A percentile compares a stretch with the other conserved stretches of the same genome.
These are phyloP conservation scores for Penicillium pancosmium DNA, from an alignment of 495 filamentous ascomycete genomes.

Conservation along the genomic window DNA sequence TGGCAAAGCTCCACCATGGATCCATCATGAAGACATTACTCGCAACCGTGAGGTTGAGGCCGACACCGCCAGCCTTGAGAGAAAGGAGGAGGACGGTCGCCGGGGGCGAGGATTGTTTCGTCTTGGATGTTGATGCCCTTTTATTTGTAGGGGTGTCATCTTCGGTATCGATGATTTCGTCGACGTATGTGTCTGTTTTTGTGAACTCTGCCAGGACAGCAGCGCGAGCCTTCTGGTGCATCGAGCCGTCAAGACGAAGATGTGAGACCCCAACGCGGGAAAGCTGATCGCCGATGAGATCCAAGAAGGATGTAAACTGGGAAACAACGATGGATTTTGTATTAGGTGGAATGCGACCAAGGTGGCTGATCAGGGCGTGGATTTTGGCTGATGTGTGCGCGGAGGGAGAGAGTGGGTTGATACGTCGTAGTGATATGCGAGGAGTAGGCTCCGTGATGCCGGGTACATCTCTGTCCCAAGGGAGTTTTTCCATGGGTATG, in stretches of 20 bases:
- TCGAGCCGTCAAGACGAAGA: conserved; percentile 88
- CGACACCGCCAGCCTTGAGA: conserved; percentile 89
- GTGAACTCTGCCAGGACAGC: conserved; percentile 73
- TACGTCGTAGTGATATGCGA: conserved; percentile 78
- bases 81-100: conserved; percentile 73
- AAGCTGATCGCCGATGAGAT: conserved; percentile 82
- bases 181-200: conserved; percentile 43
- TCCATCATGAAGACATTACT: conserved; percentile 97
- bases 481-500: conserved; percentile 33
- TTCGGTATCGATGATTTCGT: conserved; percentile 39
- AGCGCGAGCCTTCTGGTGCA: conserved; percentile 81
- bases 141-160: conserved; percentile 13
- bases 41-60: conserved; percentile 87
- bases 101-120: conserved; percentile 24
- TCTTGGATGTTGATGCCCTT: conserved; percentile 28
- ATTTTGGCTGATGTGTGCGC: conserved; percentile 78
- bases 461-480: conserved; percentile 35
- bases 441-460: conserved; percentile 39
- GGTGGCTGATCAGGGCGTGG: conserved; percentile 71
- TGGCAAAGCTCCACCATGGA: conserved; percentile 98
- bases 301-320: conserved; percentile 96
- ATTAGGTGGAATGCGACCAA: conserved; percentile 66
- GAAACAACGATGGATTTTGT: conserved; percentile 95
- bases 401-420: conserved; percentile 67
- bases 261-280: conserved; percentile 68